phyloP scores from a whole-genome alignment of 768 basidiomycete species.

The Agaricus subrufescens region DNA sequence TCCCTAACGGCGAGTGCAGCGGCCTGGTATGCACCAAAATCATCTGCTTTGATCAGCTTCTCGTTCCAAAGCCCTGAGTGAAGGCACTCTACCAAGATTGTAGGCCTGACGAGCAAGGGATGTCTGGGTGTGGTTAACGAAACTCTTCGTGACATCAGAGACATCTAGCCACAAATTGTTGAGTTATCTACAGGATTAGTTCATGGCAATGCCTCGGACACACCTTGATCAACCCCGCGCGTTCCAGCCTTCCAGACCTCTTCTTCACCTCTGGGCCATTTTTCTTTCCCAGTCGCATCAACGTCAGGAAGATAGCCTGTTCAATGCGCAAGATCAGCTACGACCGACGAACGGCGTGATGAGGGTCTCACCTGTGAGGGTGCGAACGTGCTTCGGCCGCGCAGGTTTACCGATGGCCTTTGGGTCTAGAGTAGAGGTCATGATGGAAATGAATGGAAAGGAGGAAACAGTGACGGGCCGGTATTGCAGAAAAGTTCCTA shows the following conservation, averaged over 20 bases:
- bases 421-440: conserved; percentile 67
- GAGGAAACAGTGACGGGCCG: conserved; percentile 4
- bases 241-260: conserved; percentile 63
- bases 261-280: conserved; percentile 83
- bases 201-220: conserved; percentile 25
- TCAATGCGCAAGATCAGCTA: neutral
- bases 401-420: conserved; percentile 60
- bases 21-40: conserved; percentile 89
- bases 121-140: conserved; percentile 83
- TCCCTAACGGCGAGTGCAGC: conserved; percentile 86
- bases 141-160: conserved; percentile 59
- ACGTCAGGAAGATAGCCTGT: conserved; percentile 76
- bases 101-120: conserved; percentile 88
- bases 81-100: conserved; percentile 56
- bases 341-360: neutral
- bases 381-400: conserved; percentile 60
- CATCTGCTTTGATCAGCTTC: conserved; percentile 34
- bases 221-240: conserved; percentile 55
- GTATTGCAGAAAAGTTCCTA: conserved; percentile 3
- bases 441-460: conserved; percentile 22
- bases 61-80: neutral
- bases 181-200: neutral
- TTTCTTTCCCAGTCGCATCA: conserved; percentile 73
- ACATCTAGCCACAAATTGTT: conserved; percentile 37
- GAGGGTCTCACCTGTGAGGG: conserved; percentile 48